Conservation (phyloP, 208 protist genomes). For the Leishmania amazonensis region DNA sequence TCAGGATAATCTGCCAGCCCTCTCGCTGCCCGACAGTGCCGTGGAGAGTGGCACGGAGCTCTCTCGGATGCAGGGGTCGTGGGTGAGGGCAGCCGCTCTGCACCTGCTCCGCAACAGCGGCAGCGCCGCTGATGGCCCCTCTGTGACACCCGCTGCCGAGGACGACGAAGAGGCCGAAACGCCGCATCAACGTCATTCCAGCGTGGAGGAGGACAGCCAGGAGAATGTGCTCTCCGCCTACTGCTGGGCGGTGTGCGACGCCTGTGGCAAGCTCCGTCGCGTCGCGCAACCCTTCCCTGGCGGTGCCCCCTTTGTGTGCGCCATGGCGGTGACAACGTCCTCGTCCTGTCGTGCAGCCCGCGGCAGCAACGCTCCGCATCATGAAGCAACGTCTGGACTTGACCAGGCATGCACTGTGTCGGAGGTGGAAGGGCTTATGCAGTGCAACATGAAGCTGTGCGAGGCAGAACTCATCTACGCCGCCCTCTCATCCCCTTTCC, state of each 20-base stretch:
- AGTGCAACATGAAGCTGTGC: slow-evolving; percentile 26
- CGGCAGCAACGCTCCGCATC: not conserved
- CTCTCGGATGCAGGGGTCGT: slow-evolving; percentile 36
- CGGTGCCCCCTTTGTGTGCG: slow-evolving; percentile 81
- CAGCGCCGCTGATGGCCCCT: not conserved
- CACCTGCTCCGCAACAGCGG: slow-evolving; percentile 36
- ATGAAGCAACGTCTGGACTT: not conserved
- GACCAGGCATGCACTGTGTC: slow-evolving; percentile 51
- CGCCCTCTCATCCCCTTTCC: slow-evolving; percentile 37
- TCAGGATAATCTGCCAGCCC: slow-evolving; percentile 4
- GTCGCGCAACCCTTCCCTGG: slow-evolving; percentile 86
- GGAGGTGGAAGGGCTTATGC: slow-evolving; percentile 52
- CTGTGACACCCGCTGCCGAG: not conserved
- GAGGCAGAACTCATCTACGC: slow-evolving; percentile 33
- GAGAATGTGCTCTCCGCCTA: slow-evolving; percentile 59
- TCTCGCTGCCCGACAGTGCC: not conserved
- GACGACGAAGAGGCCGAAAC: slow-evolving; percentile 4
- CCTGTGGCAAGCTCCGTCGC: slow-evolving; percentile 80
- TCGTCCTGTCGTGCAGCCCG: slow-evolving; percentile 24
- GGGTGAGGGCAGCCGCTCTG: slow-evolving; percentile 38
- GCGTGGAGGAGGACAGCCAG: slow-evolving; percentile 23
- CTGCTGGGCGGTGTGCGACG: slow-evolving; percentile 81
- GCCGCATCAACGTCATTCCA: not conserved
- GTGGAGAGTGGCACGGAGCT: slow-evolving; percentile 7
- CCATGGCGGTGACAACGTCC: slow-evolving; percentile 39